Evolutionary conservation across 352 stramenopile species (phyloP), one percentile per base, ranked within the genome.

Genomic region (Globisporangium apiculatum): DNA sequence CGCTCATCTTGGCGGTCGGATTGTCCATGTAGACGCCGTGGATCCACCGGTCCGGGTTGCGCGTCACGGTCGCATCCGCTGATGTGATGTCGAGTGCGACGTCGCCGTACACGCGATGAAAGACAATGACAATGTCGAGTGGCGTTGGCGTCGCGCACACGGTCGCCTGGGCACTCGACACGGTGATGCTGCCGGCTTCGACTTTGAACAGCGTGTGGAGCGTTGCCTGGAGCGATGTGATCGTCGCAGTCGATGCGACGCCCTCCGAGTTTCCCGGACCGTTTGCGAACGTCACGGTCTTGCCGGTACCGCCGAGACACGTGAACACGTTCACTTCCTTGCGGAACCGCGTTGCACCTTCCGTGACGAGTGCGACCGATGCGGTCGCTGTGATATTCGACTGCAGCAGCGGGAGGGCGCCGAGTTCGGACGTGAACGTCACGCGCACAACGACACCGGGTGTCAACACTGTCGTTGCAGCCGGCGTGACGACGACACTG

Each of bases 271-370:
- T 17, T 31, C 24, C 24, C 4, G 50, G n/a, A 0, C 67, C 69
- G 18, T 62, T 68, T 0, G 57, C 54, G 18, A 91, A 81, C 8
- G 9, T 58, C 14, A 91, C 72, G 1, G 37, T 56, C 38, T 40
- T 60, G 0, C 71, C 75, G 1, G 63, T 48, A 0, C 58, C 66
- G 5, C 74, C 77, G 2, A 63, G 37, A 49, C 80, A 89, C 15
- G 64, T 67, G 53, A 91, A 86, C 9, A 89, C 73, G 0, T 79
- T 40, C 24, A 86, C 64, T 57, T 89, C 75, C 58, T 91, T 91
- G 11, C 76, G 74, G 55, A 79, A 91, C 38, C 77, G 88, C 6
- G 80, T 83, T 42, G 55, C 64, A 0, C 83, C 83, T 4, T 51
- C 46, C 17, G 62, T 62, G 0, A 55, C 55, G 55, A 75, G 65